These are phyloP conservation scores for Bipolaris zeicola DNA, from an alignment of 2,329 filamentous ascomycete genomes.

Conservation along the genomic window DNA sequence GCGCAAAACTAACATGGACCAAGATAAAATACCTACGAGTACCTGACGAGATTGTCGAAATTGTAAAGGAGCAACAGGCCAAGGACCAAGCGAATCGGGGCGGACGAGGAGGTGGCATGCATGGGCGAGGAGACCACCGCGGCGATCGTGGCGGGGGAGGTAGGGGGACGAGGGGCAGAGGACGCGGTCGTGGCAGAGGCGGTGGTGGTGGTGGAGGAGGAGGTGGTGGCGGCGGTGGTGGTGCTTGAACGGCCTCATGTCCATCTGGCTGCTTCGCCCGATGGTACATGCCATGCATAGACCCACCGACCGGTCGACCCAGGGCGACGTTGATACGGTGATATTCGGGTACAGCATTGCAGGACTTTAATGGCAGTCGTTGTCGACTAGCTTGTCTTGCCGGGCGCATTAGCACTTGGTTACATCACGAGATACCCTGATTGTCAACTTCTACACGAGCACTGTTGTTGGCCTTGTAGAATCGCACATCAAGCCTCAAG, in stretches of 20 bases:
- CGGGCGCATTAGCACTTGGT: neutral
- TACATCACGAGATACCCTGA: slow-evolving; percentile 3
- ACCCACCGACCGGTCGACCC: neutral
- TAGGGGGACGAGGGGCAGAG: slow-evolving; percentile 62
- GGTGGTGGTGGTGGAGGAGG: slow-evolving; percentile 58
- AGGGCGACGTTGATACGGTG: neutral
- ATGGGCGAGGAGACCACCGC: slow-evolving; percentile 60
- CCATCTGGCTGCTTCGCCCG: slow-evolving; percentile 3
- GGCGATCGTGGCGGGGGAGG: slow-evolving; percentile 55
- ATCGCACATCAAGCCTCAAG: neutral
- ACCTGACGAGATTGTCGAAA: slow-evolving; percentile 93
- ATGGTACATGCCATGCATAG: slow-evolving; percentile 6
- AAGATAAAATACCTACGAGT: slow-evolving; percentile 98
- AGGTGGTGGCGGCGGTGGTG: slow-evolving; percentile 44
- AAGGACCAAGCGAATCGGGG: slow-evolving; percentile 65
- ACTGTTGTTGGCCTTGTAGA: neutral
- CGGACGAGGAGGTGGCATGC: slow-evolving; percentile 69
- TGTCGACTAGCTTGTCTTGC: neutral
- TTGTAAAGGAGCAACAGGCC: slow-evolving; percentile 91
- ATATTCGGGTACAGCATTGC: slow-evolving; percentile 2
- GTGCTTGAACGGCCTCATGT: slow-evolving; percentile 30
- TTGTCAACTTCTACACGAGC: slow-evolving; percentile 4
- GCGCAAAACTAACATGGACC: neutral
- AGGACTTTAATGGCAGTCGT: neutral
- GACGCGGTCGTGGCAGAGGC: slow-evolving; percentile 58